phyloP scores from a whole-genome alignment of 768 basidiomycete species.

The Sarcodon sp. region DNA sequence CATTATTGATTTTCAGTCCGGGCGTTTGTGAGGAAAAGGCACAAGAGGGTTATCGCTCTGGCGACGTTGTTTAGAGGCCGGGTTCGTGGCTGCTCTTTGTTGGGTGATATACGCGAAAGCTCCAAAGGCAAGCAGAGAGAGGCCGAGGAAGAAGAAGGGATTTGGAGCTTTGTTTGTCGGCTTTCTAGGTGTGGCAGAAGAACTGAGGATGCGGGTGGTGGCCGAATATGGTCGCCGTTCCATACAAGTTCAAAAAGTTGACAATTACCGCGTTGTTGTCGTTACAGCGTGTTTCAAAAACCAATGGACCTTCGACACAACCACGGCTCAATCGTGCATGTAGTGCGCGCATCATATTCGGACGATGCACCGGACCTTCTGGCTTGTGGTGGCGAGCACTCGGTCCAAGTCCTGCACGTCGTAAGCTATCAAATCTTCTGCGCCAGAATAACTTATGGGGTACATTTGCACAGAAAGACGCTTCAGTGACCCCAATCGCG shows the following conservation, averaged over 20 bases:
- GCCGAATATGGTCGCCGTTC: background rate
- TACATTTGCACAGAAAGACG: constrained; percentile 22
- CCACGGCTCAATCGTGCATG: constrained; percentile 48
- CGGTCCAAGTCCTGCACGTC: constrained; percentile 55
- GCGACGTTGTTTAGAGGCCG: constrained; percentile 47
- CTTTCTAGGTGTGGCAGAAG: constrained; percentile 7
- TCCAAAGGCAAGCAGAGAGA: constrained; percentile 42
- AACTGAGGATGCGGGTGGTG: background rate
- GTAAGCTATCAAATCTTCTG: constrained; percentile 24
- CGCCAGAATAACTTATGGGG: constrained; percentile 5
- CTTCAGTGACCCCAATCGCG: constrained; percentile 38
- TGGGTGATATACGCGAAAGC: constrained; percentile 44
- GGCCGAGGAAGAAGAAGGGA: constrained; percentile 45
- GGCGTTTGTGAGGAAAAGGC: constrained; percentile 36
- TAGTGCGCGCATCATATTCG: constrained; percentile 48
- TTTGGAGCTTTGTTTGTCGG: constrained; percentile 32
- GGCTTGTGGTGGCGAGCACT: constrained; percentile 63
- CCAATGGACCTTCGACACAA: constrained; percentile 47
- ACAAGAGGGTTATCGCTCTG: constrained; percentile 55
- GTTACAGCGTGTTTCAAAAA: no score
- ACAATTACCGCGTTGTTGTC: background rate
- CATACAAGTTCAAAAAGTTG: no score
- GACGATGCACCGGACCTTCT: constrained; percentile 57
- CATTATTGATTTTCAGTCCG: constrained; percentile 4
- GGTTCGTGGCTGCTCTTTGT: constrained; percentile 39